Percentiles rank a stretch among this genome's conserved stretches.
These are phyloP conservation scores for Candolleomyces eurysporus DNA, from an alignment of 768 basidiomycete genomes.

Conservation along the genomic window DNA sequence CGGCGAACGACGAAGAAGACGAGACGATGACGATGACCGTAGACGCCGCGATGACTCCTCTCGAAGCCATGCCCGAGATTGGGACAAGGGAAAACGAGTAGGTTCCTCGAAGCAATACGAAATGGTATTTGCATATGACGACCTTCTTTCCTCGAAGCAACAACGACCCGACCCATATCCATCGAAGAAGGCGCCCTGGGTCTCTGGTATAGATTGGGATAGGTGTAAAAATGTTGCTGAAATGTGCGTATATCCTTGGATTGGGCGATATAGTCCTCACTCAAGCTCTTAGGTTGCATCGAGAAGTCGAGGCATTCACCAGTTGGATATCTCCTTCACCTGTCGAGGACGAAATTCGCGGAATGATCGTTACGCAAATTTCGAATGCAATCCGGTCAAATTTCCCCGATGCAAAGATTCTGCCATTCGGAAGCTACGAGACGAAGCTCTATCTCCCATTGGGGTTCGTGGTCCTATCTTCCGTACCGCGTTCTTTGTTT, in stretches of 20 bases:
- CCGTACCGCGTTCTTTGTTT: constrained; percentile 7
- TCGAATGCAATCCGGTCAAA: constrained; percentile 56
- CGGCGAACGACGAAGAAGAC: neutral
- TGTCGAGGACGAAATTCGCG: constrained; percentile 82
- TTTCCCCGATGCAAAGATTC: constrained; percentile 79
- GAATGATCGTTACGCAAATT: constrained; percentile 69
- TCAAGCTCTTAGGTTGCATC: constrained; percentile 61
- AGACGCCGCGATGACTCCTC: neutral
- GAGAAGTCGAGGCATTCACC: constrained; percentile 83
- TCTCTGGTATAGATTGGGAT: constrained; percentile 66
- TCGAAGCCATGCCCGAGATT: constrained; percentile 29
- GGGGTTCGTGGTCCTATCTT: constrained; percentile 59
- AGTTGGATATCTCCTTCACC: constrained; percentile 85
- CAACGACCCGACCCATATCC: constrained; percentile 46
- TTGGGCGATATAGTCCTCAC: constrained; percentile 9
- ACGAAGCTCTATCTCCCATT: constrained; percentile 91
- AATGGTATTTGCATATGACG: constrained; percentile 38
- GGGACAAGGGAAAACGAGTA: constrained; percentile 37
- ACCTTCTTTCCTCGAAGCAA: constrained; percentile 52
- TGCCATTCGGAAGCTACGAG: constrained; percentile 90
- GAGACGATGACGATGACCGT: neutral
- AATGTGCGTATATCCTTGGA: constrained; percentile 52
- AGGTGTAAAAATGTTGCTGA: constrained; percentile 76
- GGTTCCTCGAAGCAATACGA: constrained; percentile 19
- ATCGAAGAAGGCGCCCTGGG: constrained; percentile 69